Base-by-base conservation (phyloP, 2,329 filamentous ascomycete genomes). In the Aciculosporium take region DNA sequence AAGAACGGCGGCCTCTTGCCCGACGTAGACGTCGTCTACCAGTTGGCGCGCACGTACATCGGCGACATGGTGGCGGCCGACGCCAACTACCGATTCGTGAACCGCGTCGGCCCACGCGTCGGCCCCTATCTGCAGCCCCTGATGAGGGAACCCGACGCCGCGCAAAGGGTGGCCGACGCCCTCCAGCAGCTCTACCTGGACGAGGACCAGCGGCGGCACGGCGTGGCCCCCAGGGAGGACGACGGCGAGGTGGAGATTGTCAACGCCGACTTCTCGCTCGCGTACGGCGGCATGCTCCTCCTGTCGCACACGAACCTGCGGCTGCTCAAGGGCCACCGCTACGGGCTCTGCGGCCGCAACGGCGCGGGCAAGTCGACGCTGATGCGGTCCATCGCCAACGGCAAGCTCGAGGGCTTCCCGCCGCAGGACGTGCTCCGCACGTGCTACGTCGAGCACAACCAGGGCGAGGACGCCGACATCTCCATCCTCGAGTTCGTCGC, bases 391-490 rank as follows among this genome's bases (percentile, higher is more conserved):
- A 98, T 98, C 54, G 84, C 91, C 39, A 82, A 82, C 45, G 89
- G 88, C 56, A 98, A 98, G 71, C 74, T 98, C 3, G 91, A 98
- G 63, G 91, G 91, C 7, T 98, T 98, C 67, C 91, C 91, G 29
- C 71, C 86, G 13, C 87, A 91, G 59, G 87, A 95, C 49, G 81
- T 88, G 45, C 79, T 98, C 54, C 83, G 85, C 53, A 96, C 89
- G 9, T 96, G 89, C 66, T 98, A 96, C 57, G 91, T 98, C 33
- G 91, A 98, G 69, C 91, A 98, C 70, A 96, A 96, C 67, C 89
- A 98, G 65, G 91, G 91, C 42, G 91, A 96, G 62, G 89, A 95
- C 63, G 89, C 91, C 28, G 88, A 96, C 48, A 82, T 96, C 46
- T 95, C 80, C 64, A 96, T 98, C 55, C 71, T 96, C 15, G 84